A percentile compares a stretch with the other conserved stretches of the same genome.
phyloP scores from a whole-genome alignment of 108 stramenopile genomes.

The Nitzschia putrida region DNA sequence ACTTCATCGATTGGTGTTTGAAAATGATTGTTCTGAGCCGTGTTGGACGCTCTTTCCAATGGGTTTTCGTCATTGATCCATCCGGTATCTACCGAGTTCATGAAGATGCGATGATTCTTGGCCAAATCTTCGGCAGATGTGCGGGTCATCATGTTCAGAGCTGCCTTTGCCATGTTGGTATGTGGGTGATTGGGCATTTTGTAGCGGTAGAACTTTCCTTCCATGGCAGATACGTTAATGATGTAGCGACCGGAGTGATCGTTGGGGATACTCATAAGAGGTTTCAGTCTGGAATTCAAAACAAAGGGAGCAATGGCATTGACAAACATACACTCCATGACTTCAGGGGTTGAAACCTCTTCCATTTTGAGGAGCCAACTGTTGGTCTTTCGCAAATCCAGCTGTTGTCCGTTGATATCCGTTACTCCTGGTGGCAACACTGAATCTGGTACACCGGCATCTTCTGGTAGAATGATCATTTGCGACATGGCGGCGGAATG shows the following conservation, averaged over 20 bases:
- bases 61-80: slow-evolving; percentile 96
- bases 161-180: slow-evolving; percentile 94
- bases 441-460: slow-evolving; percentile 69
- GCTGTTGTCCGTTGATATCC: slow-evolving; percentile 89
- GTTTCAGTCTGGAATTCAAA: slow-evolving; percentile 81
- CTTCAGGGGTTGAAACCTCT: slow-evolving; percentile 84
- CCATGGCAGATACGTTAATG: slow-evolving; percentile 92
- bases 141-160: slow-evolving; percentile 91
- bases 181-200: slow-evolving; percentile 92
- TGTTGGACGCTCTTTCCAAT: slow-evolving; percentile 74
- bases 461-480: slow-evolving; percentile 83
- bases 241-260: slow-evolving; percentile 62
- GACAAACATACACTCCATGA: slow-evolving; percentile 90
- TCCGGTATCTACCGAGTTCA: slow-evolving; percentile 93
- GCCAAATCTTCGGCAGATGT: slow-evolving; percentile 87
- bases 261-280: slow-evolving; percentile 63
- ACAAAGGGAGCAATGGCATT: slow-evolving; percentile 93
- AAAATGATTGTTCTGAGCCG: slow-evolving; percentile 76
- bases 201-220: slow-evolving; percentile 92
- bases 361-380: slow-evolving; percentile 91
- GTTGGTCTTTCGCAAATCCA: slow-evolving; percentile 81
- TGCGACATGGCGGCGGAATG: slow-evolving; percentile 85
- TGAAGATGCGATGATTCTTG: slow-evolving; percentile 69
- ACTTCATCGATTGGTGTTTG: slow-evolving; percentile 93
- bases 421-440: slow-evolving; percentile 71